Base-by-base conservation (phyloP, 148 eudicot genomes). In the Dysphania ambrosioides region DNA sequence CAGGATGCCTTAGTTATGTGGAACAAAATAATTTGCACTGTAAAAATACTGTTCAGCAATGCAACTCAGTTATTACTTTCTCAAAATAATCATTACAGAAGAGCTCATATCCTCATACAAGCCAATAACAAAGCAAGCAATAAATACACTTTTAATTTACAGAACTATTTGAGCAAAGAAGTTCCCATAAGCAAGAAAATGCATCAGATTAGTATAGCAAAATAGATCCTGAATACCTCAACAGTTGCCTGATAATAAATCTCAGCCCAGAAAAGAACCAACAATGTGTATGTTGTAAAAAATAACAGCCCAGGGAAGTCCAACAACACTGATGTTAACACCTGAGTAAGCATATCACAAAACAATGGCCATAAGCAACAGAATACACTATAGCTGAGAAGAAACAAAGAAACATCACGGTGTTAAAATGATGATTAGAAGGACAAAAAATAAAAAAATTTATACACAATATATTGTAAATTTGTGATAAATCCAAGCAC, bases 191-290 rank as follows among this genome's bases (percentile, higher is more conserved):
- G 42, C 61, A 49, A 26, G n/a, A 21, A 42, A 58, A 77, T 34
- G 2, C 21, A 24, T 26, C 34, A 61, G 64, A 36, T 8, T 68
- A 73, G 8, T 67, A 67, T 35, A 67, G 29, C 15, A 40, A 21
- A 21, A 53, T 53, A 68, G 29, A 67, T 74, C 30, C 42, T 38
- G 40, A 41, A 42, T 23, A 58, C 8, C 32, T 21, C 40, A 38
- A 51, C 7, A 12, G 70, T 49, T 72, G 79, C 97, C 97, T 92
- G 97, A 83, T 90, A 90, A 85, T 92, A 94, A 79, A 94, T 94
- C 88, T 90, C 97, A 63, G 98, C 98, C 98, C 98, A 94, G 72
- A 94, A 94, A 62, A 90, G 91, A 72, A 94, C 96, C 83, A 94
- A 93, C 61, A 94, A 86, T 15, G 97, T 88, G 82, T 88, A 94